A percentile compares a stretch with the other conserved stretches of the same genome.
Evolutionary conservation across 1,284 basidiomycete species (phyloP).

Genomic region (Apiotrichum mycotoxinovorans): DNA sequence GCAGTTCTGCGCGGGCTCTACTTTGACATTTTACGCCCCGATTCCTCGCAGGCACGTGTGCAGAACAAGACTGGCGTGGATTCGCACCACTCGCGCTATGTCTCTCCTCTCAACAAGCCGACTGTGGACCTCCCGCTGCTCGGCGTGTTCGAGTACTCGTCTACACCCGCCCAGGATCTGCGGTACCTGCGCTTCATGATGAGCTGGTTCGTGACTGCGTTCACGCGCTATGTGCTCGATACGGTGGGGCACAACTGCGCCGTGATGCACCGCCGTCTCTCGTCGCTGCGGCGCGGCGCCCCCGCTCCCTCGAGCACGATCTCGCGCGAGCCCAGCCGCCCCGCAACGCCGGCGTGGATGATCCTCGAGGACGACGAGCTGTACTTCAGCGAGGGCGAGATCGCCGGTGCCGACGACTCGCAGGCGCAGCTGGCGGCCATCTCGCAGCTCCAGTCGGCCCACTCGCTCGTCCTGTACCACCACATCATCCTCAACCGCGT

Average conservation of each 20-base stretch:
- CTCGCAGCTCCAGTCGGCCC: conserved; percentile 58
- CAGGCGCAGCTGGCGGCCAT: conserved; percentile 18
- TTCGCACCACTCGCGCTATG: conserved; percentile 8
- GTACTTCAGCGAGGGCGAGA: conserved; percentile 18
- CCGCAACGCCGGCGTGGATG: conserved; percentile 21
- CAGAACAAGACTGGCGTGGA: conserved; percentile 31
- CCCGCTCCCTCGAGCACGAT: conserved; percentile 8
- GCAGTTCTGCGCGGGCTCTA: conserved; percentile 65
- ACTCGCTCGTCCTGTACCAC: conserved; percentile 67
- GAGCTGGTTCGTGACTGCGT: conserved; percentile 62
- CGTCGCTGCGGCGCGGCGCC: conserved; percentile 18
- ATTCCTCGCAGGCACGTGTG: conserved; percentile 4
- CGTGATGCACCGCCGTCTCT: conserved; percentile 58
- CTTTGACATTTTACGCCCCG: conserved; percentile 45
- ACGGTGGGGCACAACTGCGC: conserved; percentile 70
- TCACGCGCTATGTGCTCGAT: conserved; percentile 70
- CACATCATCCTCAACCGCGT: conserved; percentile 69
- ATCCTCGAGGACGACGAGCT: conserved; percentile 18
- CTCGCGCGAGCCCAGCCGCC: conserved; percentile 17
- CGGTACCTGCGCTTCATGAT: conserved; percentile 68
- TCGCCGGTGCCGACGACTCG: conserved; percentile 34
- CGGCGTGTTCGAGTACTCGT: conserved; percentile 57
- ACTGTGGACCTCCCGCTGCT: neutral
- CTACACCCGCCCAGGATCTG: conserved; percentile 56
- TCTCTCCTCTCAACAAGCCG: conserved; percentile 6